Base-by-base conservation (phyloP, 2,329 filamentous ascomycete species). In the Sclerotinia minor region DNA sequence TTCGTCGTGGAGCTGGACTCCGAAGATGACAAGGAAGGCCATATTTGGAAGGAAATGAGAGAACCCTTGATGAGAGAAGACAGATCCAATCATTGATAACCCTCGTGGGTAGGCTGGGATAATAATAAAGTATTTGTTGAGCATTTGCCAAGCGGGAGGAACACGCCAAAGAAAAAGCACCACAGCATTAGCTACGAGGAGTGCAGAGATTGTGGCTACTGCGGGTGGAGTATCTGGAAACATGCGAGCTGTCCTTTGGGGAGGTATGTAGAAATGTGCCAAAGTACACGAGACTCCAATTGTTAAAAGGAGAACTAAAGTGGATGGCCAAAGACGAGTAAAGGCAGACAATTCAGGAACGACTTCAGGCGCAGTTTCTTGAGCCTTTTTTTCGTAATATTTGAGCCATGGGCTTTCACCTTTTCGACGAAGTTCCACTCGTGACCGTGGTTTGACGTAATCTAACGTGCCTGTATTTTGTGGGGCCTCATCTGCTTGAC, bases 121-220 rank as follows among this genome's bases (percentile, higher is more conserved):
- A 47, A 89, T 77, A 52, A 90, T 80, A 79, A 92, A 87, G 79
- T 89, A 89, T 70, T 82, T 85, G 79, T 92, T 94, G 72, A 92
- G 79, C 21, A 87, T 64, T 17, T 80, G 78, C 88, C 89, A 94
- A 41, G 87, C 73, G 1, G 86, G 85, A 58, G 90, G 89, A 15
- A 87, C 72, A 72, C 83, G 84, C 88, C 90, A 92, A 38, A 82
- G 79, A 32, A 83, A 67, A 71, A 83, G 88, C 15, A 89, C 79
- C 50, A 81, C 71, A 8, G 83, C 68, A 76, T 93, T 92, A 60
- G 83, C 68, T n/a, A 79, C 81, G 55, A 92, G 81, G 53, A 94
- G 78, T 8, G 81, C 79, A 45, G 82, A 80, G n/a, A 92, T 80
- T 3, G 91, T 92, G 17, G 87, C 87, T 3, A 84, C 81, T 19